Conservation (phyloP, 176 grass and related monocot genomes). For the Ananas comosus region DNA sequence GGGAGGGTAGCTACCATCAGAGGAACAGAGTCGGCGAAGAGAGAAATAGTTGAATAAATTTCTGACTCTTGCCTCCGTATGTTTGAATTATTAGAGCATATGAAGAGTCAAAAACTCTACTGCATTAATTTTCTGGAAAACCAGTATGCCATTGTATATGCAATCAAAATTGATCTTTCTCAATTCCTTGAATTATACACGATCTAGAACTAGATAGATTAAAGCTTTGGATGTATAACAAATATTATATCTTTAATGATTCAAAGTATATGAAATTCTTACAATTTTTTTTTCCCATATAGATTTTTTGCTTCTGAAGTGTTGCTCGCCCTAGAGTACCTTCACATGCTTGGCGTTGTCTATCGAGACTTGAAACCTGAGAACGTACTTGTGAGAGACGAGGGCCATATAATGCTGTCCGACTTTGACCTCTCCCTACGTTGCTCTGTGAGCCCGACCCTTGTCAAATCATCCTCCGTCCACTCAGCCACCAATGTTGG, state of each 20-base stretch:
- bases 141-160: neutral
- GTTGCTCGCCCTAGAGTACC: conserved; percentile 75
- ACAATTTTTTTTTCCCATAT: neutral
- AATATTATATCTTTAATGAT: too few species aligned
- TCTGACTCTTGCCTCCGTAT: too few species aligned
- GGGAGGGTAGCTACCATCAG: too few species aligned
- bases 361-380: conserved; percentile 86
- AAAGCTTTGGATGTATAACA: too few species aligned
- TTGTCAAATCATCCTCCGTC: conserved; percentile 43
- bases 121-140: neutral
- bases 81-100: too few species aligned
- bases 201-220: too few species aligned
- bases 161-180: too few species aligned
- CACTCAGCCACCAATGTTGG: conserved; percentile 24
- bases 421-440: conserved; percentile 25
- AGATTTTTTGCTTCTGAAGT: conserved; percentile 88
- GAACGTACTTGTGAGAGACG: conserved; percentile 65
- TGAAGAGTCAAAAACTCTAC: too few species aligned
- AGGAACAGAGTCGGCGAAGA: too few species aligned
- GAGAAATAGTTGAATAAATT: too few species aligned
- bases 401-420: conserved; percentile 40
- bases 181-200: too few species aligned
- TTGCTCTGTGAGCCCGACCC: conserved; percentile 48
- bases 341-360: conserved; percentile 88
- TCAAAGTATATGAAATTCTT: neutral